Evolutionary conservation across 768 basidiomycete genomes (phyloP), one percentile per base, ranked within the genome.

Genomic region (Tylopilus sp.): DNA sequence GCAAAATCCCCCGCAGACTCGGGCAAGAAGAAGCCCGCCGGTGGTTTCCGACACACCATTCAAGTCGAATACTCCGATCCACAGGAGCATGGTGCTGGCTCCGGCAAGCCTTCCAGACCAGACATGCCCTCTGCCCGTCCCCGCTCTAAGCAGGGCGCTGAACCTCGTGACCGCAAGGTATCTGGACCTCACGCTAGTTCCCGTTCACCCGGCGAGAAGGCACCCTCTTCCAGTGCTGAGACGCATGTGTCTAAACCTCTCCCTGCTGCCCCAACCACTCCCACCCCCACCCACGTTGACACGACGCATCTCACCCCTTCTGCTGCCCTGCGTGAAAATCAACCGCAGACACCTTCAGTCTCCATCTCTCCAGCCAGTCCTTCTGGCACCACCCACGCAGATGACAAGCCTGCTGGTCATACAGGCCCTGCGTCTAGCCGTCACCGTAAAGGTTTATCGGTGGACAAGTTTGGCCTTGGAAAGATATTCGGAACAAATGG

Each of bases 1-100:
- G 62, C 67, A 35, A 68, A 71, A 30, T 62, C 69, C 13, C 74
- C 69, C 15, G 60, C 70, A 4, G 73, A 85, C 44, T 51, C 66
- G 26, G 65, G 73, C 49, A 81, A 80, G 65, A 73, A 77, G 56
- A 81, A 73, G 53, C 72, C 70, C 18, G 18, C 62, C 8, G 25
- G 55, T 2, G 76, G 76, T 47, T 85, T 88, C 69, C 76, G 93
- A 44, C 94, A 98, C 69, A 98, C 97, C 10, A 91, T 98, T 42
- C 97, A 98, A 68, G 88, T 98, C 52, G 97, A 99, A 70, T 98
- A 98, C 61, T 52, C 60, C 6, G 88, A 50, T 3, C 33, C 79
- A 6, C 57, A 55, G 38, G 66, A 65, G 13, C 61, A 40, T 10
- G 46, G 41, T 3, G 40, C 53, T 7, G 46, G 61, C 3, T 50